Evolutionary conservation across 345 rosid genomes (phyloP), one percentile per base, ranked within the genome.

Genomic region (Capsella bursapastoris): DNA sequence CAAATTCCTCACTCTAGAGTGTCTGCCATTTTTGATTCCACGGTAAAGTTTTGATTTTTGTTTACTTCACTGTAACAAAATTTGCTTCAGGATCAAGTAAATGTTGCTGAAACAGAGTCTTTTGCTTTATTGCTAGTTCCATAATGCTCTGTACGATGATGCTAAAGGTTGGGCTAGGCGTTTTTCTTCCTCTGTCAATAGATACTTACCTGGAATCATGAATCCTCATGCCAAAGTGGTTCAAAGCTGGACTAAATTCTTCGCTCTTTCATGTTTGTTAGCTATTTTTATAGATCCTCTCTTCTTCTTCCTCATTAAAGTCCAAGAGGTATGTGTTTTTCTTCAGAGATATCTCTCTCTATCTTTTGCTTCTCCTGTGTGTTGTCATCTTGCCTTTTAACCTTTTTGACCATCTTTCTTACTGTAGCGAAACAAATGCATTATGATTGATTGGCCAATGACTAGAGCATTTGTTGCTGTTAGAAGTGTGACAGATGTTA

Each of bases 161-260:
- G 96, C 97, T 66, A 85, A 83, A 83, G 90, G 98, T 8, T 89
- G 98, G 89, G 91, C 88, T 27, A 89, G 77, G 76, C 68, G 88
- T 59, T 75, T 82, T 60, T 38, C 64, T 44, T 75, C 90, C 7
- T 79, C 37, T 83, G 6, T 83, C 52, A 29, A 28, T 55, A 65
- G 63, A 25, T 57, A 66, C 79, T 71, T 88, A 77, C 90, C 84
- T 31, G 83, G 88, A 34, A 84, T 91, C 79, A 84, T 89, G 90
- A 94, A 91, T 81, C 97, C 98, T 78, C 97, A 94, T 75, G 48
- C 86, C 25, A 76, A 73, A 76, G 43, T 68, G 57, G 88, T 91
- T 80, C 92, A 88, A 66, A 60, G 11, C 2, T 94, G 97, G 97
- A 84, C 81, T 80, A 73, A 88, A 61, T 85, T 86, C 74, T 90